phyloP scores from a whole-genome alignment of 2,329 filamentous ascomycete species.

The Teratosphaeria epicoccoides region DNA sequence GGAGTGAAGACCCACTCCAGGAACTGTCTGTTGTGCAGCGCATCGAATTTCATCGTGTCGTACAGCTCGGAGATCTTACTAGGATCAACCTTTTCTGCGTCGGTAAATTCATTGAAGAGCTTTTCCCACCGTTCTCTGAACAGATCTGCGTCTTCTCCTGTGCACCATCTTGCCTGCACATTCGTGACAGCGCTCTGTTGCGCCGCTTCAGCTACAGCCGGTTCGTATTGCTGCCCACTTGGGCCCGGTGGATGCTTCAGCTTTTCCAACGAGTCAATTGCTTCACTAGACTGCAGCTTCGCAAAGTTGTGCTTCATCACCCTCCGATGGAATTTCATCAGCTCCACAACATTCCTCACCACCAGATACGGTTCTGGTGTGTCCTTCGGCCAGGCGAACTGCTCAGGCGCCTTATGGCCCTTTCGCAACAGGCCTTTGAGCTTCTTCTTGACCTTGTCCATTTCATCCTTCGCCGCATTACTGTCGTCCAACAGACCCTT shows the following conservation, averaged over 20 bases:
- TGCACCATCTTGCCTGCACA: slow-evolving; percentile 91
- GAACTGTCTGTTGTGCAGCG: slow-evolving; percentile 90
- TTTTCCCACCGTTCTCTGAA: slow-evolving; percentile 99
- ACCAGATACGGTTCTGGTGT: slow-evolving; percentile 92
- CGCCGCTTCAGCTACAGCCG: background rate
- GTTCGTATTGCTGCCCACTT: background rate
- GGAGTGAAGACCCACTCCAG: slow-evolving; percentile 97
- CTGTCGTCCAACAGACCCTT: slow-evolving; percentile 96
- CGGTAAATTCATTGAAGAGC: slow-evolving; percentile 90
- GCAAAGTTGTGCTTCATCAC: slow-evolving; percentile 93
- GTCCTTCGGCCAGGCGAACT: slow-evolving; percentile 92
- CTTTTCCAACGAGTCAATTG: slow-evolving; percentile 48
- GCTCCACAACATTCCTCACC: slow-evolving; percentile 77
- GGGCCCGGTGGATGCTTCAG: slow-evolving; percentile 33
- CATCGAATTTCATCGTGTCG: slow-evolving; percentile 99
- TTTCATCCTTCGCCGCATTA: slow-evolving; percentile 96
- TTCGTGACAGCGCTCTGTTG: background rate
- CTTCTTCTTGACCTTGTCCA: slow-evolving; percentile 99
- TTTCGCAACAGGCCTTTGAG: slow-evolving; percentile 84
- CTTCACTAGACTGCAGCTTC: slow-evolving; percentile 54
- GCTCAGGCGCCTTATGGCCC: slow-evolving; percentile 83
- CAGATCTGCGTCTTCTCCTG: slow-evolving; percentile 83
- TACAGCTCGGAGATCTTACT: slow-evolving; percentile 98
- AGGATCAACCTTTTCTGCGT: slow-evolving; percentile 94
- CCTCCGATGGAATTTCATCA: slow-evolving; percentile 94